Percentiles rank a stretch among this genome's conserved stretches.
Evolutionary conservation across 345 rosid species (phyloP).

Genomic region (Melaleuca alternifolia): DNA sequence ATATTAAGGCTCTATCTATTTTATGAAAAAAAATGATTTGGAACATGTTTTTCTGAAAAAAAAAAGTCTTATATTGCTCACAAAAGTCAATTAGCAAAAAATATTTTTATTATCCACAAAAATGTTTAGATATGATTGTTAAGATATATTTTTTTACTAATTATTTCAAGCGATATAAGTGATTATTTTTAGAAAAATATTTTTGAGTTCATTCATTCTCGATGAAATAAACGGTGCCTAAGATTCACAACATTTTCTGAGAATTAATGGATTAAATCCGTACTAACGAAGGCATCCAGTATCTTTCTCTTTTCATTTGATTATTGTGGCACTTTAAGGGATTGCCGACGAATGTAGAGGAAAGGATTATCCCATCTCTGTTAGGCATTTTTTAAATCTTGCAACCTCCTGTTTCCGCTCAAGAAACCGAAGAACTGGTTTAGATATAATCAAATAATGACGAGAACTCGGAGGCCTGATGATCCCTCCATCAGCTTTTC

Average conservation of each 20-base stretch:
- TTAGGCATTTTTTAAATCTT: slow-evolving; percentile 61
- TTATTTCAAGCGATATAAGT: too few species aligned
- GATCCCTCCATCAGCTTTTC: slow-evolving; percentile 70
- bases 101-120: too few species aligned
- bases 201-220: too few species aligned
- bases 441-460: slow-evolving; percentile 56
- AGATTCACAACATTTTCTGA: background rate
- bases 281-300: background rate
- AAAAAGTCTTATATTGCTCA: too few species aligned
- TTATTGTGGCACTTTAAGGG: slow-evolving; percentile 18
- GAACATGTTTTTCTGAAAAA: too few species aligned
- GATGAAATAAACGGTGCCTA: too few species aligned
- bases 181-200: too few species aligned
- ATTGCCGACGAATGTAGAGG: slow-evolving; percentile 47
- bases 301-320: background rate
- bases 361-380: slow-evolving; percentile 53
- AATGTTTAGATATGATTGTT: too few species aligned
- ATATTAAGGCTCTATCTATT: background rate
- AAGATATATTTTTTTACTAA: too few species aligned
- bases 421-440: slow-evolving; percentile 51
- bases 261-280: background rate
- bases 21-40: too few species aligned
- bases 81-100: too few species aligned
- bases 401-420: slow-evolving; percentile 61
- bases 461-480: slow-evolving; percentile 30